Evolutionary conservation across 208 protist species (phyloP).

Genomic region (Trypanosoma brucei): DNA sequence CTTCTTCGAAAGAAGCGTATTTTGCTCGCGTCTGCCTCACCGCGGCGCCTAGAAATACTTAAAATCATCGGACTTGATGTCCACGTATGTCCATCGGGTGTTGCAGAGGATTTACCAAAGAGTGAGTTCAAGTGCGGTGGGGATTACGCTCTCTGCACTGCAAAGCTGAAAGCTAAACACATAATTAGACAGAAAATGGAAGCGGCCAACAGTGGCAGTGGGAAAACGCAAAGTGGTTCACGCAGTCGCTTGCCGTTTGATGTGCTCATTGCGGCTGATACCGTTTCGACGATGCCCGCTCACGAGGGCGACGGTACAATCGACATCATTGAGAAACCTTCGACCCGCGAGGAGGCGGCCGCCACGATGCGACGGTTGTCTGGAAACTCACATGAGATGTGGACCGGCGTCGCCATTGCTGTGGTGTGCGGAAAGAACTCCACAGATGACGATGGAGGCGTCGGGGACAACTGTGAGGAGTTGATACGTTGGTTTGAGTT

Average conservation of each 20-base stretch:
- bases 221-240: neutral
- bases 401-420: slow-evolving; percentile 28
- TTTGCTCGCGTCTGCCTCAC: slow-evolving; percentile 37
- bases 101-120: slow-evolving; percentile 36
- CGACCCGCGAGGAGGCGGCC: slow-evolving; percentile 22
- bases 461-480: neutral
- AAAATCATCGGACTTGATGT: slow-evolving; percentile 22
- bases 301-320: slow-evolving; percentile 1
- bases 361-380: slow-evolving; percentile 25
- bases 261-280: slow-evolving; percentile 39
- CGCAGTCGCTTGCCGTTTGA: slow-evolving; percentile 15
- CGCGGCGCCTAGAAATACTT: slow-evolving; percentile 30
- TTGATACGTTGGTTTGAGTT: slow-evolving; percentile 14
- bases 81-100: slow-evolving; percentile 22
- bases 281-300: slow-evolving; percentile 23
- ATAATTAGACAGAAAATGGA: slow-evolving; percentile 14
- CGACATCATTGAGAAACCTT: slow-evolving; percentile 33
- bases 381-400: slow-evolving; percentile 28
- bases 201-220: neutral
- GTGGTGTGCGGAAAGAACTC: neutral
- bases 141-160: slow-evolving; percentile 31
- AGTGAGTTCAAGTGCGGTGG: slow-evolving; percentile 20
- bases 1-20: slow-evolving; percentile 24
- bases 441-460: no score
- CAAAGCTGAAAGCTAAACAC: slow-evolving; percentile 25